phyloP scores from a whole-genome alignment of 345 rosid genomes.

The Eucalyptus grandis region DNA sequence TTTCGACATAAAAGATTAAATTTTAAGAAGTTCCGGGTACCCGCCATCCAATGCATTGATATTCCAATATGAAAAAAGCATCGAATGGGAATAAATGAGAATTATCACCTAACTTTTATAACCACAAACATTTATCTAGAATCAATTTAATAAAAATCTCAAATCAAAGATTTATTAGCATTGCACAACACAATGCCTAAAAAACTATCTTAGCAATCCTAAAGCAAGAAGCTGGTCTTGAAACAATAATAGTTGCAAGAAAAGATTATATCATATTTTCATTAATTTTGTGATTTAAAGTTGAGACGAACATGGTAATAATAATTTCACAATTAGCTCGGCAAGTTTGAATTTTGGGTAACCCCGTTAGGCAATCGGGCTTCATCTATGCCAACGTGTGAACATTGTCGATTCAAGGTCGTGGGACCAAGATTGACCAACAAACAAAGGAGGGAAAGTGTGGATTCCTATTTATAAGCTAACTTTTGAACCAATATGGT shows the following conservation, averaged over 20 bases:
- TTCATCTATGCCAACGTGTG: not conserved
- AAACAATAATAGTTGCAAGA: not conserved
- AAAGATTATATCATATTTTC: not conserved
- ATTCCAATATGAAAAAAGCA: not conserved
- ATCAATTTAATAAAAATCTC: not conserved
- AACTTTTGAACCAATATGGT: not conserved
- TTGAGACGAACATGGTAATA: not conserved
- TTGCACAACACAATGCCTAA: fast-evolving
- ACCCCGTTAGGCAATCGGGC: not conserved
- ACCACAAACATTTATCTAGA: fast-evolving
- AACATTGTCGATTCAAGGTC: not conserved
- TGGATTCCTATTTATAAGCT: not conserved
- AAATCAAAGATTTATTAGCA: fast-evolving
- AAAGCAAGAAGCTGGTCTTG: not conserved
- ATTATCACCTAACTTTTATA: fast-evolving
- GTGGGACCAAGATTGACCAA: not conserved
- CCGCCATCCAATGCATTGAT: fast-evolving
- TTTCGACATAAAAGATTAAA: not conserved
- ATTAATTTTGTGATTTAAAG: not conserved
- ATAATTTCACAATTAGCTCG: not conserved
- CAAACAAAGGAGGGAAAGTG: not conserved
- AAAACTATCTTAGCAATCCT: not conserved
- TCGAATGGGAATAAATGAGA: not conserved
- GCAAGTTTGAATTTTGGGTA: not conserved
- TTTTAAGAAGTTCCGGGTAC: not conserved